These are phyloP conservation scores for Termitomyces sp. DNA, from an alignment of 768 basidiomycete species.

Conservation along the genomic window DNA sequence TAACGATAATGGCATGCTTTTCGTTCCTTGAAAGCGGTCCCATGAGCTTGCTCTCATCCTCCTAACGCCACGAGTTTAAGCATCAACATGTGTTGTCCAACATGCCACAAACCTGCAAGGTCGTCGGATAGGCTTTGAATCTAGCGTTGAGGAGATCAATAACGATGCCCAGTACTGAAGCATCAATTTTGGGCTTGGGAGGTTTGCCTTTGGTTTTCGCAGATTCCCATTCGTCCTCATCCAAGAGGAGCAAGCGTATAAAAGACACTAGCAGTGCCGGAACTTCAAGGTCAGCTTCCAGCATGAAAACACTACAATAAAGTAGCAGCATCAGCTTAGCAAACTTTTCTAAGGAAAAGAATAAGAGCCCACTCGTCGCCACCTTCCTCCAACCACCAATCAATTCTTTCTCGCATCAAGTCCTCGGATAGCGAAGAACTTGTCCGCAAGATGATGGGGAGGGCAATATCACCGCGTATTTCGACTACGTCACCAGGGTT, in stretches of 20 bases:
- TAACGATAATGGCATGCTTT: constrained; percentile 62
- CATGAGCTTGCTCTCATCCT: constrained; percentile 48
- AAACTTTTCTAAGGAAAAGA: neutral
- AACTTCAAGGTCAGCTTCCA: constrained; percentile 46
- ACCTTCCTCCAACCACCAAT: constrained; percentile 91
- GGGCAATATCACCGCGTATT: constrained; percentile 64
- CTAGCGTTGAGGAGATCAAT: constrained; percentile 44
- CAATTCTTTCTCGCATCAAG: constrained; percentile 56
- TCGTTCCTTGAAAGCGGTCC: constrained; percentile 35
- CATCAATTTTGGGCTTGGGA: constrained; percentile 65
- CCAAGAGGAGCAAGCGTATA: constrained; percentile 53
- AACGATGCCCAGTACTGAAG: constrained; percentile 38
- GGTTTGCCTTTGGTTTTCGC: constrained; percentile 57
- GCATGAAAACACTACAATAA: constrained; percentile 42
- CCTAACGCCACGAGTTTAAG: constrained; percentile 16
- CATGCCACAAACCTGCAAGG: constrained; percentile 44
- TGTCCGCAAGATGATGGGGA: constrained; percentile 30
- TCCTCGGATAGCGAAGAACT: constrained; percentile 16
- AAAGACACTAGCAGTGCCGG: constrained; percentile 60
- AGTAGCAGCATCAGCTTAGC: neutral
- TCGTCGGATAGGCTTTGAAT: constrained; percentile 50
- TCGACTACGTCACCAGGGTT: constrained; percentile 83
- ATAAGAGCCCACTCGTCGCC: constrained; percentile 71
- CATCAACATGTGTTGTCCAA: neutral
- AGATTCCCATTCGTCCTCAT: constrained; percentile 54